Evolutionary conservation across 495 filamentous ascomycete genomes (phyloP), one percentile per base, ranked within the genome.

Genomic region (Lasiosphaeriaceae sp.): DNA sequence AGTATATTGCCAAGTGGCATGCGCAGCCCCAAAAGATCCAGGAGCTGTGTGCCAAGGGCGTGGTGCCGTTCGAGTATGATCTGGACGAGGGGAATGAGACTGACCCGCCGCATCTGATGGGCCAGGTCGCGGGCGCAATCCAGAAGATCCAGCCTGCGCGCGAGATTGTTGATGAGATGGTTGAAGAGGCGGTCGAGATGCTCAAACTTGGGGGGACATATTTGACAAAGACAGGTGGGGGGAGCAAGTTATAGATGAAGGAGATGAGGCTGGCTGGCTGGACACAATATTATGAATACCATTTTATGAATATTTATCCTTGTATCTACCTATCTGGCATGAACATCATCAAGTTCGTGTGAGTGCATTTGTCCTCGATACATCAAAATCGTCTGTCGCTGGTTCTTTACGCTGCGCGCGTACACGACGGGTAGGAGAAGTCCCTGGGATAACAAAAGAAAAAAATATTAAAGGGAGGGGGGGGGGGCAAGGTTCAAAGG

Each of bases 101-200:
- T 37, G 90, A 96, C 65, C 76, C 86, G 54, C 91, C 91, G 26
- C 92, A 90, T 71, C 61, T 96, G 60, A 96, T 96, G 91, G 91
- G 91, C n/a, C 90, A 95, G 76, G 91, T 96, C 16, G 88, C 90
- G 0, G 93, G 87, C 2, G 76, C 82, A 11, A 84, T 97, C 23
- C 68, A 73, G 39, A 81, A 86, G 48, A 80, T 97, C 41, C 81
- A 89, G 74, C 91, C 93, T 1, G 93, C 93, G 0, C 82, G 76
- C 45, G 77, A 82, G 62, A 95, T 97, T 72, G 84, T 97, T 19
- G 81, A 82, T 54, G 88, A 92, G 65, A 95, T 96, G 87, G 88
- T 96, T n/a, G 67, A 71, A 35, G 86, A 92, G 72, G 90, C 91
- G 2, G 83, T 90, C 19, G 78, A 80, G 9, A 80, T 88, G 73